These are phyloP conservation scores for Mucor piriformis DNA, from an alignment of 371 early-diverging fungal genomes.

Conservation along the genomic window DNA sequence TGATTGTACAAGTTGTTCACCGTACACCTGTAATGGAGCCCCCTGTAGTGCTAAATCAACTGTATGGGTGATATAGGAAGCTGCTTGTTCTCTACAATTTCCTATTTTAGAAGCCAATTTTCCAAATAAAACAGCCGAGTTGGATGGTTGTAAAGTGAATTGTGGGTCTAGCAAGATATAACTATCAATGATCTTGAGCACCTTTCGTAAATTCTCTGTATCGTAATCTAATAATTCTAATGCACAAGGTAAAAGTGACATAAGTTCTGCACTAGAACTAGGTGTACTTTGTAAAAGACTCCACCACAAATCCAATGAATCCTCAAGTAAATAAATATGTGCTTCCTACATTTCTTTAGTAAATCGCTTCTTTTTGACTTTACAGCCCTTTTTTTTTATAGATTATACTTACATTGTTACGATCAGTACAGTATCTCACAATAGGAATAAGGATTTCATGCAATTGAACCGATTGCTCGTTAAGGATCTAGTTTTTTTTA, in stretches of 20 bases:
- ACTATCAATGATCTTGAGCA: slow-evolving; percentile 79
- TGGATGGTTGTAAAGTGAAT: slow-evolving; percentile 47
- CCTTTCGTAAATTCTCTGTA: slow-evolving; percentile 73
- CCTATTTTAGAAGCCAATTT: slow-evolving; percentile 60
- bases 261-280: slow-evolving; percentile 51
- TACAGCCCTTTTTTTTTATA: too few species aligned
- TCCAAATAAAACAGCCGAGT: slow-evolving; percentile 49
- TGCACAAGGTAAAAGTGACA: slow-evolving; percentile 65
- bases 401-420: slow-evolving; percentile 49
- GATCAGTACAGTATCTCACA: slow-evolving; percentile 71
- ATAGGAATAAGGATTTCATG: slow-evolving; percentile 77
- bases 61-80: slow-evolving; percentile 61
- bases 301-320: slow-evolving; percentile 88
- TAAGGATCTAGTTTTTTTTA: slow-evolving; percentile 55
- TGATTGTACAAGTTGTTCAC: slow-evolving; percentile 55
- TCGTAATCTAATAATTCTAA: slow-evolving; percentile 72
- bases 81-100: slow-evolving; percentile 64
- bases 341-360: slow-evolving; percentile 55
- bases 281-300: slow-evolving; percentile 73
- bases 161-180: slow-evolving; percentile 72
- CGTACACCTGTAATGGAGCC: slow-evolving; percentile 53
- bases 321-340: slow-evolving; percentile 85
- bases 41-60: slow-evolving; percentile 62
- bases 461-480: slow-evolving; percentile 70
- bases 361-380: too few species aligned